Conservation (phyloP, 1,284 basidiomycete species). For the Apiotrichum gamsii region DNA sequence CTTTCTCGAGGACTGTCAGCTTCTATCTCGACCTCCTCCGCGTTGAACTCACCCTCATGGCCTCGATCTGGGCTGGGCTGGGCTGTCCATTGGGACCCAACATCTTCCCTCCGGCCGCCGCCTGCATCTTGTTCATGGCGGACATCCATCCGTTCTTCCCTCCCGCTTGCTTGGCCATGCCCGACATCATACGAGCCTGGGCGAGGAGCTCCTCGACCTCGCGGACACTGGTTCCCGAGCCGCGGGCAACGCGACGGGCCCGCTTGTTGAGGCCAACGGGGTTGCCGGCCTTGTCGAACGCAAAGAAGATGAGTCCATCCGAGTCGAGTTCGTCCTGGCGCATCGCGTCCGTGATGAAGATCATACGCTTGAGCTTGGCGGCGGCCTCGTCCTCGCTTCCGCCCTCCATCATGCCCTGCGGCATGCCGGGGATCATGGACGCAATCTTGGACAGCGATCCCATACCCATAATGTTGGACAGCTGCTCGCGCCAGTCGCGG, state of each 20-base stretch:
- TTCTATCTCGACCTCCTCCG: no score
- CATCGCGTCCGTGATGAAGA: slow-evolving; percentile 99
- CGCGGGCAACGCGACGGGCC: slow-evolving; percentile 80
- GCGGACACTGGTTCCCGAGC: slow-evolving; percentile 90
- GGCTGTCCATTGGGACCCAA: slow-evolving; percentile 79
- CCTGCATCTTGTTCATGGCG: slow-evolving; percentile 84
- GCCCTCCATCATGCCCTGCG: slow-evolving; percentile 79
- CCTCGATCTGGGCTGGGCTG: slow-evolving; percentile 82
- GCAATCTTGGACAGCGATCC: slow-evolving; percentile 97
- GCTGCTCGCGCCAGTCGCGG: slow-evolving; percentile 95
- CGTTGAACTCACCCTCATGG: slow-evolving; percentile 69
- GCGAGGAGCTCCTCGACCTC: slow-evolving; percentile 95
- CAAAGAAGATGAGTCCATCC: slow-evolving; percentile 77
- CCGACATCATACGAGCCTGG: slow-evolving; percentile 95
- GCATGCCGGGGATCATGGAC: slow-evolving; percentile 96
- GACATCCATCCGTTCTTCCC: slow-evolving; percentile 92
- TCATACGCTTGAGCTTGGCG: slow-evolving; percentile 90
- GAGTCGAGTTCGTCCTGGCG: slow-evolving; percentile 86
- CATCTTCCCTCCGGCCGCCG: slow-evolving; percentile 73
- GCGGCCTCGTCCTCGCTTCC: slow-evolving; percentile 81
- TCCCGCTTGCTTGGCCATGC: slow-evolving; percentile 93
- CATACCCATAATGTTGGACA: slow-evolving; percentile 98
- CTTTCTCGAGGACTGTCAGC: no score
- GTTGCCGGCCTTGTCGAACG: slow-evolving; percentile 72
- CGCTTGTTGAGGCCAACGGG: slow-evolving; percentile 77